phyloP scores from a whole-genome alignment of 2,329 filamentous ascomycete genomes.

The Cercospora brassicicola region DNA sequence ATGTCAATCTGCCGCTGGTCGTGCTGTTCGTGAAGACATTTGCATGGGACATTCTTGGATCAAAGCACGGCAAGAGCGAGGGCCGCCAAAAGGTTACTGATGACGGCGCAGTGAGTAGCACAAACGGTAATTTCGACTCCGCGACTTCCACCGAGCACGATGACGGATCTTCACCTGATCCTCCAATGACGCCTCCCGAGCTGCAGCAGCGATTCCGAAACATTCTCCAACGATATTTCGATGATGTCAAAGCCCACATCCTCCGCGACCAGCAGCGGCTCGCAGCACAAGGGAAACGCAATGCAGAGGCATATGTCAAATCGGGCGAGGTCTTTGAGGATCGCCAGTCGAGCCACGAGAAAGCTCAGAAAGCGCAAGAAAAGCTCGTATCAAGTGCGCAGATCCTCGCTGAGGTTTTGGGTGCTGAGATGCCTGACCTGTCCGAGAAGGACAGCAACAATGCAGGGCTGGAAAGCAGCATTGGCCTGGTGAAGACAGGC shows the following conservation, averaged over 20 bases:
- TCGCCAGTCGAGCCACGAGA: conserved; percentile 92
- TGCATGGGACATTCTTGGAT: conserved; percentile 89
- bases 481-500: conserved; percentile 89
- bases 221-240: conserved; percentile 82
- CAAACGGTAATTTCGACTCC: conserved; percentile 54
- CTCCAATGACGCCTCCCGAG: conserved; percentile 72
- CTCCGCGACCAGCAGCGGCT: conserved; percentile 90
- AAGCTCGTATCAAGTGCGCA: conserved; percentile 88
- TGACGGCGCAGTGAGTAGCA: conserved; percentile 65
- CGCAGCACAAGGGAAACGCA: conserved; percentile 81
- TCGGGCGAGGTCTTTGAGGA: conserved; percentile 98
- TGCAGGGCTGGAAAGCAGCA: conserved; percentile 68
- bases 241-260: conserved; percentile 87
- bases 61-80: conserved; percentile 69
- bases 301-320: conserved; percentile 97
- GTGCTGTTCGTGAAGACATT: conserved; percentile 96
- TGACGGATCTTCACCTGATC: conserved; percentile 58
- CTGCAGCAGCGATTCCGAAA: conserved; percentile 83
- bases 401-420: conserved; percentile 81
- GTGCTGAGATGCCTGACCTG: conserved; percentile 89
- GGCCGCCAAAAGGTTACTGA: conserved; percentile 82
- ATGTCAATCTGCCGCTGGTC: conserved; percentile 83
- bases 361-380: conserved; percentile 87
- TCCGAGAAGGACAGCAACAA: conserved; percentile 72
- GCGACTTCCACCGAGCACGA: conserved; percentile 55